phyloP scores from a whole-genome alignment of 2,329 filamentous ascomycete genomes.

The Fusarium subtropicale region DNA sequence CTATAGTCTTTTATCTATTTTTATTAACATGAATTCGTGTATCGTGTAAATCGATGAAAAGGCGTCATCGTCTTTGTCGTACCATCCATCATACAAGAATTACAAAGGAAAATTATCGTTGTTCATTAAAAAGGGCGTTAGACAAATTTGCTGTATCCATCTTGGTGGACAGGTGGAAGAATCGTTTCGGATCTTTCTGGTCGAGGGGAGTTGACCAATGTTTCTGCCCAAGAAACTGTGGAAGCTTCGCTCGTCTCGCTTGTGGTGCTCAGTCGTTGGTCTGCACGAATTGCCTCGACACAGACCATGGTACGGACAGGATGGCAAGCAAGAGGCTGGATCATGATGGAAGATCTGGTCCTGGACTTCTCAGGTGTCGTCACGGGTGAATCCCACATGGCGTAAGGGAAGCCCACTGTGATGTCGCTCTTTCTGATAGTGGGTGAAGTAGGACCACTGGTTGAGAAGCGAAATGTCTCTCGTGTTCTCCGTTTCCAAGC shows the following conservation, averaged over 20 bases:
- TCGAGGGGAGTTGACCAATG: conserved; percentile 2
- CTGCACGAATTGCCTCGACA: not conserved
- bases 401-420: conserved; percentile 38
- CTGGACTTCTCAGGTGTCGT: conserved; percentile 6
- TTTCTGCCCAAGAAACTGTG: conserved; percentile 32
- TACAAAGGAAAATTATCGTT: conserved; percentile 12
- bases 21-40: conserved; percentile 14
- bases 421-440: conserved; percentile 42
- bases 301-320: not conserved
- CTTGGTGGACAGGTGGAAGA: conserved; percentile 22
- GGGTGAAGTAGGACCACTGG: conserved; percentile 17
- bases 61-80: conserved; percentile 16
- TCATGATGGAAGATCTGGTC: not conserved
- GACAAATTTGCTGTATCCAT: conserved; percentile 23
- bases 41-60: conserved; percentile 16
- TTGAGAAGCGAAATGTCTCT: conserved; percentile 31
- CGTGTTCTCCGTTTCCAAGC: conserved; percentile 38
- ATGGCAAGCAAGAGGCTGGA: not conserved
- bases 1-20: conserved; percentile 29
- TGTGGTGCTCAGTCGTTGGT: conserved; percentile 15
- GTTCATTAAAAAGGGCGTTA: conserved; percentile 17
- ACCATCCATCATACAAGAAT: conserved; percentile 5
- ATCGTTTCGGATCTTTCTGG: conserved; percentile 25
- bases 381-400: conserved; percentile 9
- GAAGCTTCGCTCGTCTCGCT: conserved; percentile 38